Base-by-base conservation (phyloP, 805 yeast species). In the Middelhovenomyces tepae region DNA sequence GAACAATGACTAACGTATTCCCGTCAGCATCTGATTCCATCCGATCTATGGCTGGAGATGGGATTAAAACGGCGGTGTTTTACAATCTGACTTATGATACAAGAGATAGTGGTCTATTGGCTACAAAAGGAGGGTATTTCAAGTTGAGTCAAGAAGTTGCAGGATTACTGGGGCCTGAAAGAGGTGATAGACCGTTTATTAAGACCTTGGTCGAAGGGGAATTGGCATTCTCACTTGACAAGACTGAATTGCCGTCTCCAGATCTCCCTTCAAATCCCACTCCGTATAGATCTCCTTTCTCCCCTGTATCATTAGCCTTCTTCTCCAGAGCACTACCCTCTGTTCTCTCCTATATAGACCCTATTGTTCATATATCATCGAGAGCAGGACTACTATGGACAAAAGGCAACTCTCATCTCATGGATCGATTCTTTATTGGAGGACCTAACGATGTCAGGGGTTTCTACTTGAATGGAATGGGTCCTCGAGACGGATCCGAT, bases 381-480 rank as follows among this genome's bases (percentile, higher is more conserved):
- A 34, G 34, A 3, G 27, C 34, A 14, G 42, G 42, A 5, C 16
- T 31, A 5, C 24, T 39, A 24, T 28, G 34, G 24, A 20, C 34
- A 3, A 17, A 14, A 18, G 14, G 15, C 31, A 8, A 36, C 32
- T 57, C 82, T 1, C 87, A 81, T 47, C 50, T 78, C 19, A 69
- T 78, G 50, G 98, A 89, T 54, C 69, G 82, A 43, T 89, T 87
- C 53, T 83, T 77, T 48, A 63, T 82, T 28, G 94, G 95, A 11
- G 95, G 95, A 0, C 71, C 76, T 9, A 69, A 75, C 35, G 79
- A 78, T 34, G 73, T 85, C 18, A 64, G 80, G 37, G 85, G 87
- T 1, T 83, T 80, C 49, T 64, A 71, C 21, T 60, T 69, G 34
- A 78, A 78, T 60, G 73, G 83, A 1, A 53, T 81, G 22, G 87